These are phyloP conservation scores for Chenopodium suecicum DNA, from an alignment of 148 eudicot genomes.

Conservation along the genomic window DNA sequence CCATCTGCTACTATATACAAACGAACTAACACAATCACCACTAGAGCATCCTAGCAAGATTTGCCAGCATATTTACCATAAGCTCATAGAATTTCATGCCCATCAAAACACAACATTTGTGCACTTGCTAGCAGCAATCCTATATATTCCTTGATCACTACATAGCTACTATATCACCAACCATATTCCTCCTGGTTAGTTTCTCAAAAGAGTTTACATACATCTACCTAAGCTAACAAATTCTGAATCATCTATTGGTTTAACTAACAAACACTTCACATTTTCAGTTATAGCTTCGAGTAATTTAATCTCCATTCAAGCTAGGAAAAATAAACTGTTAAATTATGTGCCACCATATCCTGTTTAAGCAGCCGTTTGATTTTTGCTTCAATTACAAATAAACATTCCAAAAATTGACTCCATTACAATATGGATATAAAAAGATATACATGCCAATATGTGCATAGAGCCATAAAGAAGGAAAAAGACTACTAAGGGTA, in stretches of 20 bases:
- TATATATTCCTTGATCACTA: not conserved
- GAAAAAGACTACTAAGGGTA: not conserved
- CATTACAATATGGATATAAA: not conserved
- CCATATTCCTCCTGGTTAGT: not conserved
- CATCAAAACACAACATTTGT: not conserved
- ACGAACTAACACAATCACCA: not conserved
- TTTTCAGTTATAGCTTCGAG: not conserved
- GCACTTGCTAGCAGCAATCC: not conserved
- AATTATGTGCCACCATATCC: not conserved
- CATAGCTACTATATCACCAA: not conserved
- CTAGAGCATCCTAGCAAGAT: not conserved
- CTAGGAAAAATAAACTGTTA: not conserved
- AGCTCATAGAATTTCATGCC: not conserved
- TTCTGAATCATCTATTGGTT: not conserved
- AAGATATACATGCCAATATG: not conserved
- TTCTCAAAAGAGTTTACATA: not conserved
- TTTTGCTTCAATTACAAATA: not conserved
- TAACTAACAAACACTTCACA: not conserved
- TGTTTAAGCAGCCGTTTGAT: not conserved
- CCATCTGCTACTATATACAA: not conserved
- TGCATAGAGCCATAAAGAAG: not conserved
- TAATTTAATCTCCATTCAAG: not conserved
- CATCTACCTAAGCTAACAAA: not conserved
- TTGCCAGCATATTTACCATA: not conserved
- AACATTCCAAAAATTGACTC: not conserved